Conservation (phyloP, 352 stramenopile species). For the Phytopythium helicoides region DNA sequence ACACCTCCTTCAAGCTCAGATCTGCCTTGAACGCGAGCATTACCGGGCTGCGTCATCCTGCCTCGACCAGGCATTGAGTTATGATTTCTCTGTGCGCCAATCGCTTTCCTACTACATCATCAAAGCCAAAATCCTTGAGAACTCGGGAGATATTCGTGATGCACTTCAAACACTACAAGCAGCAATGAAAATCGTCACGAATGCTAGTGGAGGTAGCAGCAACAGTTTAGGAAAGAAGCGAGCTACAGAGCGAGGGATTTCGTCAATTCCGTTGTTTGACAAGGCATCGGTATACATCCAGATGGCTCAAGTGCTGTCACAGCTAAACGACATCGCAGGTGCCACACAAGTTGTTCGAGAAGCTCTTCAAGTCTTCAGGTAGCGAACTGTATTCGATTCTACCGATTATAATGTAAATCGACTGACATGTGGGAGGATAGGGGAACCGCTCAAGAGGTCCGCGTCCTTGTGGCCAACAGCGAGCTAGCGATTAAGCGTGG, state of each 20-base stretch:
- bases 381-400: no score
- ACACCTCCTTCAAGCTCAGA: slow-evolving; percentile 82
- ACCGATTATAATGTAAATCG: no score
- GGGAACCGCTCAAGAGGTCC: slow-evolving; percentile 86
- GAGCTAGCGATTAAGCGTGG: slow-evolving; percentile 89
- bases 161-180: slow-evolving; percentile 74
- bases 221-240: slow-evolving; percentile 14
- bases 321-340: slow-evolving; percentile 72
- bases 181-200: slow-evolving; percentile 68
- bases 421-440: slow-evolving; percentile 11
- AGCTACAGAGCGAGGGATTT: neutral
- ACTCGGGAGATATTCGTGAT: slow-evolving; percentile 72
- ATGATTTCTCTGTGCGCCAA: slow-evolving; percentile 88
- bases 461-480: slow-evolving; percentile 89
- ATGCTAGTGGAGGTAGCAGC: neutral
- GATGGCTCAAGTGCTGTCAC: slow-evolving; percentile 73
- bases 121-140: slow-evolving; percentile 83
- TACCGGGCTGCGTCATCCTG: slow-evolving; percentile 62
- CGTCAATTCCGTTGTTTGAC: slow-evolving; percentile 66
- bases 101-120: slow-evolving; percentile 86
- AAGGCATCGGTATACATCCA: slow-evolving; percentile 89
- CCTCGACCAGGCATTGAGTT: slow-evolving; percentile 87
- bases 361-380: slow-evolving; percentile 71
- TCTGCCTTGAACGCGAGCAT: slow-evolving; percentile 79
- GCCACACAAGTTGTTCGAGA: slow-evolving; percentile 65